Conservation (phyloP, 306 rosid species). For the Fragaria nilgerrensis region DNA sequence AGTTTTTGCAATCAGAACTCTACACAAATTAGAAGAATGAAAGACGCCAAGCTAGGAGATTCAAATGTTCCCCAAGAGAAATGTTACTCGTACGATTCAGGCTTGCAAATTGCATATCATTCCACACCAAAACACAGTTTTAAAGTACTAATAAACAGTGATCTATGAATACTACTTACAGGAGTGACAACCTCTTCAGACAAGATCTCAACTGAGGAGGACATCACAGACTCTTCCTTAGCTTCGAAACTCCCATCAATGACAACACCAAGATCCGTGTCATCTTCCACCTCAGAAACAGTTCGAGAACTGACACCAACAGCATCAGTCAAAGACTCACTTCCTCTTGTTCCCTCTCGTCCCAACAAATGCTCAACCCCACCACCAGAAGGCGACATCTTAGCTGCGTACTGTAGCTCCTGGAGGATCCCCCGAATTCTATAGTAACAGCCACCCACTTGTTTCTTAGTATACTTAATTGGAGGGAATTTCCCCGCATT, state of each 20-base stretch:
- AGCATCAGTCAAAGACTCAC: constrained; percentile 15
- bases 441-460: constrained; percentile 68
- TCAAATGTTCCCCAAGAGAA: neutral
- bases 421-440: constrained; percentile 43
- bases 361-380: constrained; percentile 16
- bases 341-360: constrained; percentile 12
- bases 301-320: constrained; percentile 13
- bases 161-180: constrained; percentile 35
- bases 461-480: neutral
- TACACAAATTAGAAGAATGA: neutral
- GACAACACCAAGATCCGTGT: constrained; percentile 4
- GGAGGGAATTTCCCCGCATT: constrained; percentile 63
- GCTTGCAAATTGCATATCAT: neutral
- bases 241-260: constrained; percentile 32
- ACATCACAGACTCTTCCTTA: constrained; percentile 15
- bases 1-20: neutral
- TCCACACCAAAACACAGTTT: neutral
- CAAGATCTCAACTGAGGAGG: constrained; percentile 20
- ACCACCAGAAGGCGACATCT: constrained; percentile 24
- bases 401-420: constrained; percentile 47
- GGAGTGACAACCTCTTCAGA: constrained; percentile 34
- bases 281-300: constrained; percentile 17
- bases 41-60: neutral
- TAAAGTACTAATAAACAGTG: neutral
- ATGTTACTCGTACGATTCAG: neutral